phyloP scores from a whole-genome alignment of 2,329 filamentous ascomycete species.

The Colletotrichum echinochloae region DNA sequence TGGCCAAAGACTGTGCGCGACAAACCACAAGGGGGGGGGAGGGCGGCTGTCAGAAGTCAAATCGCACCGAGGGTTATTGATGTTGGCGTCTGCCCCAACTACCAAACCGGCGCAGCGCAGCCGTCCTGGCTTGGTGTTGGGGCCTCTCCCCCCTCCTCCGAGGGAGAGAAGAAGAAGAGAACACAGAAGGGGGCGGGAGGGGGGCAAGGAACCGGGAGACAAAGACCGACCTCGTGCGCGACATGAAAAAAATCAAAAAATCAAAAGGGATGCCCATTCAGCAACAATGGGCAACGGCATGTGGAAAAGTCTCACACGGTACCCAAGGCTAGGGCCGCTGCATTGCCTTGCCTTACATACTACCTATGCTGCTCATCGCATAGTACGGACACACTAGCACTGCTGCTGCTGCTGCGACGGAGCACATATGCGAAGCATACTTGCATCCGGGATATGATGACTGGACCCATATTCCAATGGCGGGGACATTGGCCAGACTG shows the following conservation, averaged over 20 bases:
- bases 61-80: slow-evolving; percentile 28
- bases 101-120: slow-evolving; percentile 28
- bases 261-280: slow-evolving; percentile 4
- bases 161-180: slow-evolving; percentile 19
- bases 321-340: slow-evolving; percentile 37
- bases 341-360: slow-evolving; percentile 36
- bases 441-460: slow-evolving; percentile 48
- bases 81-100: not conserved
- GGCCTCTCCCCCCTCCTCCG: not conserved
- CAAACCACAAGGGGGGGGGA: slow-evolving; percentile 21
- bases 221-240: slow-evolving; percentile 14
- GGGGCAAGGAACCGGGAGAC: slow-evolving; percentile 8
- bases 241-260: not conserved
- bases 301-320: slow-evolving; percentile 23
- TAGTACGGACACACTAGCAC: slow-evolving; percentile 39
- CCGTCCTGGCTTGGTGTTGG: slow-evolving; percentile 2
- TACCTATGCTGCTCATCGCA: slow-evolving; percentile 13
- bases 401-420: slow-evolving; percentile 22
- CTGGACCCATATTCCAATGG: slow-evolving; percentile 13
- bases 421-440: slow-evolving; percentile 57
- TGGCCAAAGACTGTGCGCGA: slow-evolving; percentile 28
- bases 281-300: slow-evolving; percentile 33
- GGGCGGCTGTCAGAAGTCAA: slow-evolving; percentile 40
- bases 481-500: not conserved
- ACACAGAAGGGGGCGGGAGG: not conserved